These are phyloP conservation scores for Anthostomella pinea DNA, from an alignment of 2,329 filamentous ascomycete species.

Conservation along the genomic window DNA sequence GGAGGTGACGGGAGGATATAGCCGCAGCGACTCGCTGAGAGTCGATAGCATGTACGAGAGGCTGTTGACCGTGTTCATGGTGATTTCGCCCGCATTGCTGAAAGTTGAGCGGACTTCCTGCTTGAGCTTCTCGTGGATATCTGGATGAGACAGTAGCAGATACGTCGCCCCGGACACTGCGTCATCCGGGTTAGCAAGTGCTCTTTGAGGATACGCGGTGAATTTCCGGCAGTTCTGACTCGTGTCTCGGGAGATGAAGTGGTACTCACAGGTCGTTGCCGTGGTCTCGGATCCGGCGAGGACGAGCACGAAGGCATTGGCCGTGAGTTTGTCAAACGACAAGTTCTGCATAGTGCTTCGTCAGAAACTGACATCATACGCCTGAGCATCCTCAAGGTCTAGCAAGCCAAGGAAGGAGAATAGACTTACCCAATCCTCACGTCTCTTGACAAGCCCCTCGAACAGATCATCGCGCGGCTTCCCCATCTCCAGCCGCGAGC, in stretches of 20 bases:
- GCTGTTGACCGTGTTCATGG: conserved; percentile 30
- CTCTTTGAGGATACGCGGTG: no score
- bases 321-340: conserved; percentile 24
- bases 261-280: no score
- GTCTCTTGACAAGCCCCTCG: conserved; percentile 30
- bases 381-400: no score
- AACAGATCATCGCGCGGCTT: conserved; percentile 30
- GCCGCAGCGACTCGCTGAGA: conserved; percentile 41
- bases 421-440: conserved; percentile 28
- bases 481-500: conserved; percentile 20
- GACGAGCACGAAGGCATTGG: conserved; percentile 28
- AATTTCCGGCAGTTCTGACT: no score
- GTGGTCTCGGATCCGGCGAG: conserved; percentile 31
- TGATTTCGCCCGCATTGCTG: conserved; percentile 36
- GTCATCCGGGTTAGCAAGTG: no score
- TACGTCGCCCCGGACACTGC: conserved; percentile 29
- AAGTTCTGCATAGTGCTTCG: conserved; percentile 16
- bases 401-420: neutral
- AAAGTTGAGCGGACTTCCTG: conserved; percentile 40
- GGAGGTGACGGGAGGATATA: conserved; percentile 36
- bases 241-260: no score
- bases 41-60: conserved; percentile 41
- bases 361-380: no score
- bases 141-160: conserved; percentile 30
- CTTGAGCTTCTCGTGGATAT: conserved; percentile 31